Percentiles rank a stretch among this genome's conserved stretches.
These are phyloP conservation scores for Hura crepitans DNA, from an alignment of 441 rosid genomes.

Conservation along the genomic window DNA sequence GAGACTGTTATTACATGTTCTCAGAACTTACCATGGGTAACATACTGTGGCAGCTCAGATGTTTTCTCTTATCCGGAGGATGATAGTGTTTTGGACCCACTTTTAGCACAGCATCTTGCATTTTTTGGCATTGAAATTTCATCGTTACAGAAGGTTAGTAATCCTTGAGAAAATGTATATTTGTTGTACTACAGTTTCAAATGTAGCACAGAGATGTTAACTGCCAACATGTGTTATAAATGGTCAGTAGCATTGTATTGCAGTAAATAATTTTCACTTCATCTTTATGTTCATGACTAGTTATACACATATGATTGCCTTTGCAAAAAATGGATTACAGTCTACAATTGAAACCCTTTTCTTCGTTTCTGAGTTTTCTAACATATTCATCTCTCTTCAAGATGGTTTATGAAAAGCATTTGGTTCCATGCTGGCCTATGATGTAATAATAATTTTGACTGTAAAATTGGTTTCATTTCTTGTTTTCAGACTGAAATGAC, in stretches of 20 bases:
- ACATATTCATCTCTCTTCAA: background rate
- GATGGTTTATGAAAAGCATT: slow-evolving; percentile 4
- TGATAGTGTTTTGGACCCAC: slow-evolving; percentile 84
- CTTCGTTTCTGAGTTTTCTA: background rate
- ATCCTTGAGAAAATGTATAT: slow-evolving; percentile 12
- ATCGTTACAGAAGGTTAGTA: slow-evolving; percentile 79
- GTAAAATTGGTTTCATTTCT: slow-evolving; percentile 1
- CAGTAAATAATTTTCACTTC: background rate
- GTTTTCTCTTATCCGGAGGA: slow-evolving; percentile 96
- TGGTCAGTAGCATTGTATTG: background rate
- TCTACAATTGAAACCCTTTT: background rate
- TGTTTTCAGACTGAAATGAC: slow-evolving; percentile 89
- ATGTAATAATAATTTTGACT: background rate
- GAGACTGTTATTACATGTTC: slow-evolving; percentile 5
- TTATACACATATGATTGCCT: background rate
- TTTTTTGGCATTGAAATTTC: slow-evolving; percentile 97
- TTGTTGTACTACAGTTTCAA: slow-evolving; percentile 14
- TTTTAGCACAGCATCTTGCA: slow-evolving; percentile 82
- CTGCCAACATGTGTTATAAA: background rate
- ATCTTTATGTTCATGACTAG: background rate
- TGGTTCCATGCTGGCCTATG: slow-evolving; percentile 3
- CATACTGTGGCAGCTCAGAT: slow-evolving; percentile 86
- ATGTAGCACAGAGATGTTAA: background rate
- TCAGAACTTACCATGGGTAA: slow-evolving; percentile 38
- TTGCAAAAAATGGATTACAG: background rate